phyloP scores from a whole-genome alignment of 2,329 filamentous ascomycete species.

The Paraphoma chrysanthemicola region DNA sequence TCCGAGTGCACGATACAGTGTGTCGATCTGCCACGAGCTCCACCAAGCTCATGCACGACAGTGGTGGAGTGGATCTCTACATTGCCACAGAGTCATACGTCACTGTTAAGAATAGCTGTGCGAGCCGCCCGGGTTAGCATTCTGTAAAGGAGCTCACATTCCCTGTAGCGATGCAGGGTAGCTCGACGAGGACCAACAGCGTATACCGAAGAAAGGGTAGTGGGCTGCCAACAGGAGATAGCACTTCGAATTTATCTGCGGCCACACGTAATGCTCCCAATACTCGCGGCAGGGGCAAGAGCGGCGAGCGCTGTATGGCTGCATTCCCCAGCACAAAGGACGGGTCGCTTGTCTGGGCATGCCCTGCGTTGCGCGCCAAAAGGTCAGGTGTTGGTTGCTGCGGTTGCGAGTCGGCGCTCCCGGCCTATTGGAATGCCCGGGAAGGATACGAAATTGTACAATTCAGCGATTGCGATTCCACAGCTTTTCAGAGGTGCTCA shows the following conservation, averaged over 20 bases:
- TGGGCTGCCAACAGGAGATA: neutral
- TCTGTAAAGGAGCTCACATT: constrained; percentile 3
- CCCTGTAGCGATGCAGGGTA: constrained; percentile 11
- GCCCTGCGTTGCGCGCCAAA: constrained; percentile 20
- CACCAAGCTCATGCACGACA: constrained; percentile 16
- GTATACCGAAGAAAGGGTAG: constrained; percentile 9
- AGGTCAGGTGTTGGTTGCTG: constrained; percentile 34
- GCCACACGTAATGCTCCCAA: constrained; percentile 32
- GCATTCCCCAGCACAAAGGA: constrained; percentile 15
- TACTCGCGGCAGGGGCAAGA: constrained; percentile 18
- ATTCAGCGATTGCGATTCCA: neutral
- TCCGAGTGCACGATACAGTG: neutral
- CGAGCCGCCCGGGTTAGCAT: neutral
- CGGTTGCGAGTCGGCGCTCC: constrained; percentile 22
- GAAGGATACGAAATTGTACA: constrained; percentile 27
- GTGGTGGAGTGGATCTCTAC: constrained; percentile 10
- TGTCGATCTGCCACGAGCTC: constrained; percentile 28
- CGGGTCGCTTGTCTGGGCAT: constrained; percentile 28
- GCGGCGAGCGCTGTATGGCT: constrained; percentile 31
- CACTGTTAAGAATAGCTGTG: constrained; percentile 6
- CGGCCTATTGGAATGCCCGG: constrained; percentile 27
- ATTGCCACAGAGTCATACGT: constrained; percentile 24
- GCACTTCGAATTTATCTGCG: constrained; percentile 14
- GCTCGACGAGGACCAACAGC: constrained; percentile 7
- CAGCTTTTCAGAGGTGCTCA: neutral